Evolutionary conservation across 441 rosid species (phyloP).

Genomic region (Euphorbia schlechtendalii): DNA sequence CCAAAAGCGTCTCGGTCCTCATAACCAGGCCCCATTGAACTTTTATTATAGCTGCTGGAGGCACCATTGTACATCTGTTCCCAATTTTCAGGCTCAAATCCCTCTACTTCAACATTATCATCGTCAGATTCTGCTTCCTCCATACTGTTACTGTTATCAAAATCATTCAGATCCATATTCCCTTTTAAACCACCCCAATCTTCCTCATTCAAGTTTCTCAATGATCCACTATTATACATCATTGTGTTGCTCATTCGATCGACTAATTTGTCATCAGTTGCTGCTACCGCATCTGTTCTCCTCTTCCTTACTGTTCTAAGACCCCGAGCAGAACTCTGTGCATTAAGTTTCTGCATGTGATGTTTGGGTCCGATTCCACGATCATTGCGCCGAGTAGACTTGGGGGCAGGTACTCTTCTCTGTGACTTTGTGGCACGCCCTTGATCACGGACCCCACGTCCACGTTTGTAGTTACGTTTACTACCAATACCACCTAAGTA

Average conservation of each 20-base stretch:
- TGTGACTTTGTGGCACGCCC: conserved; percentile 44
- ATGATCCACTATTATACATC: conserved; percentile 25
- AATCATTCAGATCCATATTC: conserved; percentile 35
- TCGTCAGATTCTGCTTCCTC: conserved; percentile 65
- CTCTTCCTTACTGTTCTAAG: conserved; percentile 66
- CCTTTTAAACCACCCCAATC: conserved; percentile 51
- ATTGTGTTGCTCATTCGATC: conserved; percentile 29
- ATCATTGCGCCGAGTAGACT: conserved; percentile 33
- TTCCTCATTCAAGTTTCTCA: conserved; percentile 40
- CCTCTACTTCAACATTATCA: conserved; percentile 54
- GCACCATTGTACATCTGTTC: conserved; percentile 30
- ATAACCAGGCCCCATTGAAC: conserved; percentile 43
- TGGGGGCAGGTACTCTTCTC: conserved; percentile 38
- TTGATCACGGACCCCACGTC: conserved; percentile 53
- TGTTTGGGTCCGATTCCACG: conserved; percentile 26
- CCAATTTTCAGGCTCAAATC: conserved; percentile 54
- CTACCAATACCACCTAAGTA: conserved; percentile 31
- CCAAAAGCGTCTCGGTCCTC: conserved; percentile 47
- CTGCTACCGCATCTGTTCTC: conserved; percentile 48
- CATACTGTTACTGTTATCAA: conserved; percentile 51
- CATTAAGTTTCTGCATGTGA: conserved; percentile 28
- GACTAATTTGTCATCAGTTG: conserved; percentile 27
- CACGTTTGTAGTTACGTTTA: conserved; percentile 44
- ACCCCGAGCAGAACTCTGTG: conserved; percentile 54
- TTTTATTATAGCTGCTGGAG: conserved; percentile 41